Percentiles rank a stretch among this genome's conserved stretches.
Conservation (phyloP, 768 basidiomycete genomes). For the Phlebiopsis flavidoalba region DNA sequence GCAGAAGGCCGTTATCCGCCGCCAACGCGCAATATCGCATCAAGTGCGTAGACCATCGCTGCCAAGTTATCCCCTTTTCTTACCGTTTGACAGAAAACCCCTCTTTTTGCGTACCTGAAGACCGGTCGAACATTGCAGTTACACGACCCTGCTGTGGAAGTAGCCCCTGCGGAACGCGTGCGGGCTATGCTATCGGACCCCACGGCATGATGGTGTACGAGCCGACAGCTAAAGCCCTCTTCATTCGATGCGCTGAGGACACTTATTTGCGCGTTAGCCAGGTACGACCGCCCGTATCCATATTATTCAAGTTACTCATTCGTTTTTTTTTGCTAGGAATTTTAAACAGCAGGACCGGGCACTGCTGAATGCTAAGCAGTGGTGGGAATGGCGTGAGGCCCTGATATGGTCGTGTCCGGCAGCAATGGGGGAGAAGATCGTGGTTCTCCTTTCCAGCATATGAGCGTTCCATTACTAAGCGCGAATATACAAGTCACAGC, state of each 20-base stretch:
- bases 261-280: conserved; percentile 47
- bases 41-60: conserved; percentile 39
- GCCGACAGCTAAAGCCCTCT: conserved; percentile 31
- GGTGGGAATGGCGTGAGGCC: conserved; percentile 69
- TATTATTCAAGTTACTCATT: no score
- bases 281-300: conserved; percentile 8
- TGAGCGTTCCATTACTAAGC: no score
- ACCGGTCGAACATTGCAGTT: conserved; percentile 25
- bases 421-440: background rate
- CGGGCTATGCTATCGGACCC: conserved; percentile 19
- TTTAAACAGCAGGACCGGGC: conserved; percentile 62
- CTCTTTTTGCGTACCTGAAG: conserved; percentile 21
- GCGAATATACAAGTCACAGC: background rate
- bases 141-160: conserved; percentile 13
- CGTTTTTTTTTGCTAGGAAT: conserved; percentile 7
- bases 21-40: conserved; percentile 62
- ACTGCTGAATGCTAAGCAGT: conserved; percentile 53
- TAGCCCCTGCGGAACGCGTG: background rate
- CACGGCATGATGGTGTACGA: conserved; percentile 43
- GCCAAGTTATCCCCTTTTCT: background rate
- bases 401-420: conserved; percentile 10
- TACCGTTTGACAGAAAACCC: conserved; percentile 18
- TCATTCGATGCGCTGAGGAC: conserved; percentile 51
- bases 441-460: background rate
- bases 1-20: conserved; percentile 49